Evolutionary conservation across 352 stramenopile species (phyloP).

Genomic region (Globisporangium echinulatum): DNA sequence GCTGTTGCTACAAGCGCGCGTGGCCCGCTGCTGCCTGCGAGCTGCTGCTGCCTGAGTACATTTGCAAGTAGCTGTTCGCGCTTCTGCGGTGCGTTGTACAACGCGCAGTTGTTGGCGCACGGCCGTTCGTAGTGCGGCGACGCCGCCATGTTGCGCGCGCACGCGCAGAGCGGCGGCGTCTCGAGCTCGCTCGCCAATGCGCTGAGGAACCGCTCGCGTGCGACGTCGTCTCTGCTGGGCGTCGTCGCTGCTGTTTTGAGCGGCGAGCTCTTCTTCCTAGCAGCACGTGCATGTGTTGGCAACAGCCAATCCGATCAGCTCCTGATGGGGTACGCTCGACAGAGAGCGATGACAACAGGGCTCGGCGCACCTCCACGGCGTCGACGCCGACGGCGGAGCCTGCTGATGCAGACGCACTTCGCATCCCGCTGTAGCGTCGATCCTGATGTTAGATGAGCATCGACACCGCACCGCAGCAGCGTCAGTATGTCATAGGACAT

Average conservation of each 20-base stretch:
- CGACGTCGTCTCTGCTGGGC: conserved; percentile 6
- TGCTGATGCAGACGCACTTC: conserved; percentile 33
- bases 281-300: no score
- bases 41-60: conserved; percentile 63
- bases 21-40: neutral
- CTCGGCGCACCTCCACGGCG: conserved; percentile 40
- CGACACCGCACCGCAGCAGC: neutral
- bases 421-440: conserved; percentile 31
- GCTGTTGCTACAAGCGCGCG: neutral
- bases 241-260: neutral
- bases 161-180: conserved; percentile 53
- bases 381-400: conserved; percentile 22
- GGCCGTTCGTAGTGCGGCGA: conserved; percentile 11
- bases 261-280: conserved; percentile 15
- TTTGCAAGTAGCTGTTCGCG: conserved; percentile 42
- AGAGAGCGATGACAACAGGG: no score
- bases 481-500: no score
- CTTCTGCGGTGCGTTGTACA: conserved; percentile 61
- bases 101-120: conserved; percentile 67
- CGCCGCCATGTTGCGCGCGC: conserved; percentile 17
- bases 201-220: conserved; percentile 37
- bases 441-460: conserved; percentile 11
- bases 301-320: no score
- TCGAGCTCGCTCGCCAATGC: conserved; percentile 42
- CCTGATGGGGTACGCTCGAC: no score